Evolutionary conservation across 495 filamentous ascomycete genomes (phyloP).

Genomic region (Lentithecium fluviatile): DNA sequence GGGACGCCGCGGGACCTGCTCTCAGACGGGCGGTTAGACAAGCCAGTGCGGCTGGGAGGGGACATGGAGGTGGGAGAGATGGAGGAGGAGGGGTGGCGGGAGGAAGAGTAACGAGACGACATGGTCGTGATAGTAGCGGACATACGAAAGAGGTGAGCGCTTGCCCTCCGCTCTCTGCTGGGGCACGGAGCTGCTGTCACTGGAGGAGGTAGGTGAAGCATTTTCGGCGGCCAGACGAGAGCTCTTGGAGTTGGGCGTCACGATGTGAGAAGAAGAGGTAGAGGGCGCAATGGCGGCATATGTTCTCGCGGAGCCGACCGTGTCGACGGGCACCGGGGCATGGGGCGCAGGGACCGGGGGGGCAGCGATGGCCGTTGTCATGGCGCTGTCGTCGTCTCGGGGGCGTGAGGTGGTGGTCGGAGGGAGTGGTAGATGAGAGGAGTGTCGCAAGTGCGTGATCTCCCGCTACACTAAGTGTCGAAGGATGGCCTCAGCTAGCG

Average conservation of each 20-base stretch:
- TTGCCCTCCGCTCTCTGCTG: constrained; percentile 47
- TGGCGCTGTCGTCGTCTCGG: constrained; percentile 5
- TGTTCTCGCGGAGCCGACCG: constrained; percentile 24
- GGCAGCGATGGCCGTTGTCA: constrained; percentile 36
- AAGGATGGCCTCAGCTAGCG: constrained; percentile 30
- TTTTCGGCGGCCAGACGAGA: constrained; percentile 26
- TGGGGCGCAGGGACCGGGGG: constrained; percentile 36
- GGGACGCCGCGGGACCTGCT: constrained; percentile 41
- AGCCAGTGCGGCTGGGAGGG: constrained; percentile 26
- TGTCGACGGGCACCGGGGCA: constrained; percentile 23
- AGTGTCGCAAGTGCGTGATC: neutral
- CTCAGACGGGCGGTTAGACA: constrained; percentile 26
- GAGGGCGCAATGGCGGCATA: constrained; percentile 41
- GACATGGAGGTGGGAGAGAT: constrained; percentile 16
- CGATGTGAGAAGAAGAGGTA: constrained; percentile 29
- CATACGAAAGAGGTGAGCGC: constrained; percentile 57
- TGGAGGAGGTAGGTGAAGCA: constrained; percentile 35
- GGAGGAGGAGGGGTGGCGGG: constrained; percentile 8
- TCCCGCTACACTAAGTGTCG: constrained; percentile 3
- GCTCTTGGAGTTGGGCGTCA: constrained; percentile 35
- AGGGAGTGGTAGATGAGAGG: constrained; percentile 13
- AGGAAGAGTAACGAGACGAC: constrained; percentile 5
- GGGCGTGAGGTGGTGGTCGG: neutral
- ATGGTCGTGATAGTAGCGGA: constrained; percentile 24
- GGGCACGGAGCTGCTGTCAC: constrained; percentile 37